Conservation (phyloP, 1,284 basidiomycete genomes). For the Cerioporus squamosus region DNA sequence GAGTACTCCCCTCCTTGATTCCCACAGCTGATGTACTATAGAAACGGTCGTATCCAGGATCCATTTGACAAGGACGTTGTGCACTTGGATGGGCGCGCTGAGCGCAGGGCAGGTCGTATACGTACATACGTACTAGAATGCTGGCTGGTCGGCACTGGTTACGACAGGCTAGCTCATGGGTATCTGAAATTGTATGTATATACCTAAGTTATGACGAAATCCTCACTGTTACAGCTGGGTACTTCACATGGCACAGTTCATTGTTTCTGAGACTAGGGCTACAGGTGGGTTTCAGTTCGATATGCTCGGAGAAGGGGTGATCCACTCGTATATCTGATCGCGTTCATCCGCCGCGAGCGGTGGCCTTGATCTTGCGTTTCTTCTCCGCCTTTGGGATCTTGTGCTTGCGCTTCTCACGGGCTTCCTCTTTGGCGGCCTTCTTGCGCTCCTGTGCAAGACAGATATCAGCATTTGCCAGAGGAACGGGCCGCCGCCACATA, state of each 20-base stretch:
- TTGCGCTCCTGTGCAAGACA: constrained; percentile 75
- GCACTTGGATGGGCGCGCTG: not conserved
- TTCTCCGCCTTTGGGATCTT: constrained; percentile 97
- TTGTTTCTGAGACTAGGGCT: too few species aligned
- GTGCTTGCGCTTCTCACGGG: constrained; percentile 84
- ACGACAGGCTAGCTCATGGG: not conserved
- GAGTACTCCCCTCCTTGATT: not conserved
- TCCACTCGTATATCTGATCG: too few species aligned
- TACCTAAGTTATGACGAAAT: constrained; percentile 4
- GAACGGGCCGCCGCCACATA: constrained; percentile 8
- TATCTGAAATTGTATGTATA: constrained; percentile 5
- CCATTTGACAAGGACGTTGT: constrained; percentile 4
- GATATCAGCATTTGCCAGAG: constrained; percentile 7
- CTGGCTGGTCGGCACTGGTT: not conserved
- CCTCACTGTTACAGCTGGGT: too few species aligned
- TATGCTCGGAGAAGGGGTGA: too few species aligned
- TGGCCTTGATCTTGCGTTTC: constrained; percentile 78
- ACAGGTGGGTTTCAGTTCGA: too few species aligned
- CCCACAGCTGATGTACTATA: constrained; percentile 22
- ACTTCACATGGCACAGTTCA: too few species aligned
- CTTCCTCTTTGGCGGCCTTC: constrained; percentile 85
- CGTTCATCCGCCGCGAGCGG: constrained; percentile 31
- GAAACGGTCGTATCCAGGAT: constrained; percentile 11
- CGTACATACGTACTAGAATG: not conserved
- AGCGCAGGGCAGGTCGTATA: not conserved